Percentiles rank a stretch among this genome's conserved stretches.
These are phyloP conservation scores for Metschnikowia sp. DNA, from an alignment of 805 yeast genomes.

Conservation along the genomic window DNA sequence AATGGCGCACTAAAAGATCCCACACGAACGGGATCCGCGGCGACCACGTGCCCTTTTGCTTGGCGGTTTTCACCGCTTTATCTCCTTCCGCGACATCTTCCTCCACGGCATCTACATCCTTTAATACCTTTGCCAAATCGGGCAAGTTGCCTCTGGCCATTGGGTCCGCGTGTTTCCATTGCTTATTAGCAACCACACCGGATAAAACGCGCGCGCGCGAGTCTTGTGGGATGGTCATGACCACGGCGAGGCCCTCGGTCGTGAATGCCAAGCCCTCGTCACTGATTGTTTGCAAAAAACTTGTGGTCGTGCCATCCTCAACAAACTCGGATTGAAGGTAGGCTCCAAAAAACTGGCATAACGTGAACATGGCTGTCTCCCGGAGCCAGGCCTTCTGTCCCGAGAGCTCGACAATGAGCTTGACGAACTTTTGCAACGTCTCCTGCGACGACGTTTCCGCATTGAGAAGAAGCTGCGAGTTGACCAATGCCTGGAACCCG, in stretches of 20 bases:
- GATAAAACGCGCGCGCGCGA: slow-evolving; percentile 20
- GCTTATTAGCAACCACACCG: slow-evolving; percentile 11
- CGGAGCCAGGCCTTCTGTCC: slow-evolving; percentile 76
- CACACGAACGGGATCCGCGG: slow-evolving; percentile 77
- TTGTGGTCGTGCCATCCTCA: slow-evolving; percentile 19
- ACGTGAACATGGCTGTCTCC: slow-evolving; percentile 73
- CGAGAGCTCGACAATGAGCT: slow-evolving; percentile 54
- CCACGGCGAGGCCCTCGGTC: slow-evolving; percentile 77
- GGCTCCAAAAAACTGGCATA: slow-evolving; percentile 46
- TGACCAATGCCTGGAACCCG: slow-evolving; percentile 74
- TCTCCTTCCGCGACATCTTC: slow-evolving; percentile 34
- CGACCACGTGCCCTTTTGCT: slow-evolving; percentile 67
- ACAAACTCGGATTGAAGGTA: slow-evolving; percentile 11
- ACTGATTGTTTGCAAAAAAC: slow-evolving; percentile 44
- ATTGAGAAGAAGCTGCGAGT: slow-evolving; percentile 32
- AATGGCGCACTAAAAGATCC: slow-evolving; percentile 52
- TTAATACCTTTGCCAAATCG: slow-evolving; percentile 57
- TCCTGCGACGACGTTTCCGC: slow-evolving; percentile 13
- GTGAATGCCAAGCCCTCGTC: slow-evolving; percentile 57
- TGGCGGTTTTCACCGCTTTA: slow-evolving; percentile 25
- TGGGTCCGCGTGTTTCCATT: slow-evolving; percentile 77
- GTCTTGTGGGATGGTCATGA: slow-evolving; percentile 47
- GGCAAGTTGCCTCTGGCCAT: slow-evolving; percentile 66
- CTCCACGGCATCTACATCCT: slow-evolving; percentile 47
- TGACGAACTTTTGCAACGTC: slow-evolving; percentile 41